Evolutionary conservation across 2,329 filamentous ascomycete genomes (phyloP).

Genomic region (Penicillium sp.): DNA sequence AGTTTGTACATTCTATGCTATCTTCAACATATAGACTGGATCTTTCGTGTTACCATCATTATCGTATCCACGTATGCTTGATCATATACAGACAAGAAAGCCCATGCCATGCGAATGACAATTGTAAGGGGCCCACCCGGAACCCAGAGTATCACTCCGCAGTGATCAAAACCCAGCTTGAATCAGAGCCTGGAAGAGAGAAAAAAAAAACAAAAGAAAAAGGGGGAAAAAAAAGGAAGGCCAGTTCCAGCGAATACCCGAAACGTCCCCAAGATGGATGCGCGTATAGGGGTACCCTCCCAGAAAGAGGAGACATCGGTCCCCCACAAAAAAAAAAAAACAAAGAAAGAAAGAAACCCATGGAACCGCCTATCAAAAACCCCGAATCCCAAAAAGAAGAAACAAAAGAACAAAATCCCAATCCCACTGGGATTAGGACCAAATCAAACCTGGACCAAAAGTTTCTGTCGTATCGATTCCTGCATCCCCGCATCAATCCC

Average conservation of each 20-base stretch:
- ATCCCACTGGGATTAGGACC: background rate
- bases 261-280: background rate
- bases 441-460: slow-evolving; percentile 30
- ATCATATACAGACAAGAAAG: slow-evolving; percentile 12
- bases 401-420: background rate
- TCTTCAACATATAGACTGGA: background rate
- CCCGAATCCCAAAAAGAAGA: background rate
- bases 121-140: background rate
- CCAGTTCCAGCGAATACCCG: background rate
- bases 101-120: slow-evolving; percentile 1
- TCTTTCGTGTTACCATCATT: slow-evolving; percentile 7
- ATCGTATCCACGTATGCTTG: slow-evolving; percentile 22
- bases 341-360: background rate
- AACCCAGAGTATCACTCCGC: background rate
- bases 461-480: slow-evolving; percentile 35
- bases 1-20: background rate
- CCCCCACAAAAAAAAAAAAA: background rate
- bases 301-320: too few relatives aligned
- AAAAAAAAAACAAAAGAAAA: background rate
- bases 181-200: background rate
- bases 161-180: background rate
- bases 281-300: background rate
- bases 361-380: background rate
- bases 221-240: slow-evolving; percentile 4
- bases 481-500: slow-evolving; percentile 59